Base-by-base conservation (phyloP, 345 rosid genomes). In the Ceriops decandra region DNA sequence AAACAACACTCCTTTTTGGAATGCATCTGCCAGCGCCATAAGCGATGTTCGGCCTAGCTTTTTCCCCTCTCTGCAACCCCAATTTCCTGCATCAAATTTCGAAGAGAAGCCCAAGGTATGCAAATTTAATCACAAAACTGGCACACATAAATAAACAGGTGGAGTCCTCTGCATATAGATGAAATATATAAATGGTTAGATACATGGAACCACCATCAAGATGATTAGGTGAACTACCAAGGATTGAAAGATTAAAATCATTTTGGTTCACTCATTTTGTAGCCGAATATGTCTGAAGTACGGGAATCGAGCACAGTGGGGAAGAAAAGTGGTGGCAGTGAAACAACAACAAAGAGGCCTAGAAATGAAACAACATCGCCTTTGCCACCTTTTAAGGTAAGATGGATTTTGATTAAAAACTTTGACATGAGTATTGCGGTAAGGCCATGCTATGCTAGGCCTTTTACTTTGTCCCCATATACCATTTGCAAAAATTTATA, bases 381-480 rank as follows among this genome's bases (percentile, higher is more conserved):
- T 74, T 69, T 87, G 76, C 99, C 98, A 70, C 84, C 99, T 75
- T 90, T 87, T 79, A 95, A 95, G 98, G 99, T 95, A 77, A 68
- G 36, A 62, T 57, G 32, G 52, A 67, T 51, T 49, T 74, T 54
- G 67, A 67, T 77, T 63, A 52, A 64, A 52, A 21, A 33, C 30
- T n/a, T 56, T 11, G 16, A 3, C 5, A 42, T 42, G 49, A 13
- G 17, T 17, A 42, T 42, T 42, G 49, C 4, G 17, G 16, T 42
- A 13, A 42, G 19, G 17, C 19, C 5, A 42, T 15, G 15, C 16
- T 42, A 13, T 13, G 13, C 17, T 13, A 60, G n/a, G 52, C 30
- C 6, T 42, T 53, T 66, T 20, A 11, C 19, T 60, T 67, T 16
- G n/a, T 13, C 53, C 60, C 46, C 31, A 60, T 64, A 27, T 21